Evolutionary conservation across 208 protist species (phyloP), one percentile per base, ranked within the genome.

Genomic region (Leishmania turanica): DNA sequence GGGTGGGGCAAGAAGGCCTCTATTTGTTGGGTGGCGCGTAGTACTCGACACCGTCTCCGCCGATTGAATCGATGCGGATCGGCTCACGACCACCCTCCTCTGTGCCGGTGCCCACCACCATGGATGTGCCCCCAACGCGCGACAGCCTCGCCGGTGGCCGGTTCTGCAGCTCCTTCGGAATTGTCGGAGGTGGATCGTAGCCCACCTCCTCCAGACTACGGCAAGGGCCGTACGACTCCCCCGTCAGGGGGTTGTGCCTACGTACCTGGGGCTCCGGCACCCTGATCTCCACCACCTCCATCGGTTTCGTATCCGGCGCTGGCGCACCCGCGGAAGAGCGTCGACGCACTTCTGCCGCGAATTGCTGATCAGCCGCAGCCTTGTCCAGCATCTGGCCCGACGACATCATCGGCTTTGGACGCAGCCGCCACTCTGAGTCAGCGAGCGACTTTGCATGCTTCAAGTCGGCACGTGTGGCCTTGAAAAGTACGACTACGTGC

Each of bases 401-500:
- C 45, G 90, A 92, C 83, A 87, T 84, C 37, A 97, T 37, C 71
- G 91, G 89, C 68, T 79, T 47, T 31, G 92, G 90, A 31, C 83
- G 86, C 37, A 78, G 85, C 37, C 86, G 81, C 75, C 92, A 83
- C 75, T 92, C 89, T 21, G 77, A 87, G 76, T 96, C 95, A 24
- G 91, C 95, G 42, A 89, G 84, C 27, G 88, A 88, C 85, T 96
- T 98, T 27, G 92, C 92, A 74, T 88, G 77, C 60, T 72, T 78
- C 53, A 98, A 84, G 66, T 92, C 87, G 42, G 91, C 73, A 2
- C 45, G 80, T 0, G 89, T 62, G 15, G 89, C 88, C 83, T 96
- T 96, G 42, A 98, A 86, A 34, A 98, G 79, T 77, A 96, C 80
- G 40, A 96, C 89, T 0, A 97, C 90, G 80, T 96, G 89, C 81